These are phyloP conservation scores for Kurtzmaniella fragi DNA, from an alignment of 805 yeast species.

Conservation along the genomic window DNA sequence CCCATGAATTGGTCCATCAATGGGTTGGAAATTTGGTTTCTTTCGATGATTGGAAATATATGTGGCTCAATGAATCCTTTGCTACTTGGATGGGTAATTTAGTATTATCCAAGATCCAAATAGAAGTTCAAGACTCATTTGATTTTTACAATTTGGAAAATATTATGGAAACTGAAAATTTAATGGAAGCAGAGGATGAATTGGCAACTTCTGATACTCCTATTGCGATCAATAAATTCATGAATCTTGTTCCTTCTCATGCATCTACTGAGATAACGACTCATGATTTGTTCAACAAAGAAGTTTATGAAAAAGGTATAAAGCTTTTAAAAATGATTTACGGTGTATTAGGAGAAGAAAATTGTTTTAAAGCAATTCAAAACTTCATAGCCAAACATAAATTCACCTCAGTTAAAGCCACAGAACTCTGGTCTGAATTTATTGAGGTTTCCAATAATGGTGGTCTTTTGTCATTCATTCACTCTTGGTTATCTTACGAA, in stretches of 20 bases:
- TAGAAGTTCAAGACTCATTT: slow-evolving; percentile 10
- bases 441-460: slow-evolving; percentile 22
- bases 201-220: background rate
- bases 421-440: slow-evolving; percentile 49
- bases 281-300: slow-evolving; percentile 44
- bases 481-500: slow-evolving; percentile 56
- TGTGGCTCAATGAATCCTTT: slow-evolving; percentile 76
- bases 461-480: slow-evolving; percentile 47
- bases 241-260: slow-evolving; percentile 3
- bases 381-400: slow-evolving; percentile 31
- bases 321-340: slow-evolving; percentile 50
- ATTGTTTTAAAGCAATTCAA: slow-evolving; percentile 26
- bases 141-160: slow-evolving; percentile 3
- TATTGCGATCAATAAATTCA: slow-evolving; percentile 4
- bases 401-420: slow-evolving; percentile 39
- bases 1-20: slow-evolving; percentile 75
- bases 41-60: slow-evolving; percentile 60
- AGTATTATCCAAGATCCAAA: slow-evolving; percentile 23
- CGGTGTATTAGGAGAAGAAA: slow-evolving; percentile 28
- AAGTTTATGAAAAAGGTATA: slow-evolving; percentile 58
- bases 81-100: slow-evolving; percentile 68
- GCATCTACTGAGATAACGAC: slow-evolving; percentile 21
- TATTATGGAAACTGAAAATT: slow-evolving; percentile 5
- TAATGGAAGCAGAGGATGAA: slow-evolving; percentile 1
- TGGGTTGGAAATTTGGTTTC: slow-evolving; percentile 71